A percentile compares a stretch with the other conserved stretches of the same genome.
These are phyloP conservation scores for Candida arabinofermentans DNA, from an alignment of 805 yeast genomes.

Conservation along the genomic window DNA sequence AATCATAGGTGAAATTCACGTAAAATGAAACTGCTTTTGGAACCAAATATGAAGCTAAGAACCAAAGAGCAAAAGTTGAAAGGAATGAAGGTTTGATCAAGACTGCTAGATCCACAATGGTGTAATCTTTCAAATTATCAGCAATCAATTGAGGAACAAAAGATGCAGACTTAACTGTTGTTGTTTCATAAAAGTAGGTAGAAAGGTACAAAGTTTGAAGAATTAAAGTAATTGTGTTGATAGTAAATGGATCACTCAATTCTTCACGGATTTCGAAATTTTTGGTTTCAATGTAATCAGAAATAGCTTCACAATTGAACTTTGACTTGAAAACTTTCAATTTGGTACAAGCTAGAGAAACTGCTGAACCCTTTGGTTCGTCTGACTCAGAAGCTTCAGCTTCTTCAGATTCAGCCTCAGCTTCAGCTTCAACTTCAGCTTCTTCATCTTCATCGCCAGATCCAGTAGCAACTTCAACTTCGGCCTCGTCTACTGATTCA, in stretches of 20 bases:
- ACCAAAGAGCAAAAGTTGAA: constrained; percentile 39
- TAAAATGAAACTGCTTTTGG: constrained; percentile 47
- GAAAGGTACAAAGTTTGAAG: constrained; percentile 22
- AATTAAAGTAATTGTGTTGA: constrained; percentile 23
- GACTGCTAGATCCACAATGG: constrained; percentile 35
- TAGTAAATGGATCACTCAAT: constrained; percentile 30
- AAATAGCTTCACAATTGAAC: neutral
- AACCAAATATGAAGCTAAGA: constrained; percentile 33
- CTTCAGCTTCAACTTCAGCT: constrained; percentile 70
- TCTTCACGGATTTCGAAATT: constrained; percentile 28
- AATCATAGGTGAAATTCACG: constrained; percentile 51
- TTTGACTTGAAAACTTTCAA: neutral
- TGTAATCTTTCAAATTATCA: constrained; percentile 23
- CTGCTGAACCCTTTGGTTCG: constrained; percentile 1
- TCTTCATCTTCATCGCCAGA: constrained; percentile 9
- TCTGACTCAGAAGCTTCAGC: constrained; percentile 1
- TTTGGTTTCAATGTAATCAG: constrained; percentile 22
- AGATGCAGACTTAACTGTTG: constrained; percentile 13
- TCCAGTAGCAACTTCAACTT: constrained; percentile 11
- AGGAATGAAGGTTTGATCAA: constrained; percentile 29
- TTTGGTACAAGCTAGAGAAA: neutral
- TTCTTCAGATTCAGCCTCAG: constrained; percentile 43
- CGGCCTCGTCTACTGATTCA: constrained; percentile 8
- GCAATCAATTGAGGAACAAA: constrained; percentile 24
- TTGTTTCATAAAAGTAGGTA: constrained; percentile 12